phyloP scores from a whole-genome alignment of 2,329 filamentous ascomycete genomes.

The Fonsecaea erecta region DNA sequence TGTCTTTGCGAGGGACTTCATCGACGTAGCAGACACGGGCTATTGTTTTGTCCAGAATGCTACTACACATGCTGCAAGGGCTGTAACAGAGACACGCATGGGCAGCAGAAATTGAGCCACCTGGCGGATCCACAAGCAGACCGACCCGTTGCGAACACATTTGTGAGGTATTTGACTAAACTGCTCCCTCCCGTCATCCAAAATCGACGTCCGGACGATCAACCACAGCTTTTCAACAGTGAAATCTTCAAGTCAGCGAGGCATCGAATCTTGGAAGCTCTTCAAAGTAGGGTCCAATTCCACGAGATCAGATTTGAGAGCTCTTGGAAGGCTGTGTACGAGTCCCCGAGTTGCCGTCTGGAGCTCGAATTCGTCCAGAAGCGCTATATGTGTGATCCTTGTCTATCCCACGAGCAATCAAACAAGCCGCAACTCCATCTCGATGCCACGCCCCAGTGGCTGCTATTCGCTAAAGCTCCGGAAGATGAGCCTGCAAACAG shows the following conservation, averaged over 20 bases:
- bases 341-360: slow-evolving; percentile 23
- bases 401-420: neutral
- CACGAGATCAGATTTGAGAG: slow-evolving; percentile 42
- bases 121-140: neutral
- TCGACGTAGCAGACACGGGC: slow-evolving; percentile 41
- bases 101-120: slow-evolving; percentile 19
- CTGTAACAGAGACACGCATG: slow-evolving; percentile 25
- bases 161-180: slow-evolving; percentile 8
- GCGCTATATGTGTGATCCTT: slow-evolving; percentile 4
- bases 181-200: slow-evolving; percentile 17
- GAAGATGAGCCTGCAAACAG: slow-evolving; percentile 46
- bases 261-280: slow-evolving; percentile 33
- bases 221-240: neutral
- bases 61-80: slow-evolving; percentile 30
- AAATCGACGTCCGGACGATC: neutral
- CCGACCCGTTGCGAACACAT: slow-evolving; percentile 8
- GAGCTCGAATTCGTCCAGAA: slow-evolving; percentile 25
- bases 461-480: slow-evolving; percentile 53
- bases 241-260: slow-evolving; percentile 31
- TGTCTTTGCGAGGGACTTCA: slow-evolving; percentile 63
- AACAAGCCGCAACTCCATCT: slow-evolving; percentile 25
- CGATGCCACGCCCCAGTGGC: slow-evolving; percentile 49
- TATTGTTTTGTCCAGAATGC: slow-evolving; percentile 25
- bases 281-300: slow-evolving; percentile 44
- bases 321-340: slow-evolving; percentile 51